Percentiles rank a stretch among this genome's conserved stretches.
phyloP scores from a whole-genome alignment of 2,329 filamentous ascomycete species.

The Pestalotiopsis sp. region DNA sequence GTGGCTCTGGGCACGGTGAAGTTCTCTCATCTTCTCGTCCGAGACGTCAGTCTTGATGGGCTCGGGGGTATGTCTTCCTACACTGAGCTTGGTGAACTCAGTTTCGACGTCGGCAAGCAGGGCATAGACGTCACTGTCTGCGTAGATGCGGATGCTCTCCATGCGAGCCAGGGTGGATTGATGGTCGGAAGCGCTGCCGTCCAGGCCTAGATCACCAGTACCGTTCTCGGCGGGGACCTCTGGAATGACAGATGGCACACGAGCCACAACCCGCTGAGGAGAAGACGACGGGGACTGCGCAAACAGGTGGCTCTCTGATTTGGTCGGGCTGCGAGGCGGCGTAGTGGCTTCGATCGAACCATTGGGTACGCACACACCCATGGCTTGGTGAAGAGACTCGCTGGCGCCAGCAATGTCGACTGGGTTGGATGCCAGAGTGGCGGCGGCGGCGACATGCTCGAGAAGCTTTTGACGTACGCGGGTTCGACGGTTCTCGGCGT shows the following conservation, averaged over 20 bases:
- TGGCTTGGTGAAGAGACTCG: slow-evolving; percentile 45
- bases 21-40: slow-evolving; percentile 40
- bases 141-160: slow-evolving; percentile 71
- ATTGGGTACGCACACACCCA: slow-evolving; percentile 39
- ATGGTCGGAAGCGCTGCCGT: slow-evolving; percentile 24
- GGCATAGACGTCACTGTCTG: slow-evolving; percentile 67
- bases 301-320: slow-evolving; percentile 34
- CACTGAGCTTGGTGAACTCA: slow-evolving; percentile 54
- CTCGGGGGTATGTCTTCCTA: slow-evolving; percentile 24
- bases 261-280: slow-evolving; percentile 53
- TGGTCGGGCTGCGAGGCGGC: slow-evolving; percentile 62
- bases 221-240: slow-evolving; percentile 53
- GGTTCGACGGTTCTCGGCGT: slow-evolving; percentile 76
- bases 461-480: slow-evolving; percentile 78
- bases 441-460: slow-evolving; percentile 77
- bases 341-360: slow-evolving; percentile 50
- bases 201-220: slow-evolving; percentile 33
- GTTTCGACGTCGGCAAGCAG: slow-evolving; percentile 69
- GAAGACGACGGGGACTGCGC: slow-evolving; percentile 44
- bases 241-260: slow-evolving; percentile 58
- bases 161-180: slow-evolving; percentile 36
- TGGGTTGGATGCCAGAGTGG: slow-evolving; percentile 47
- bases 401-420: slow-evolving; percentile 34
- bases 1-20: slow-evolving; percentile 54
- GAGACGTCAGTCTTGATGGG: slow-evolving; percentile 21